Evolutionary conservation across 495 filamentous ascomycete genomes (phyloP).

Genomic region (Chaetomium tenue): DNA sequence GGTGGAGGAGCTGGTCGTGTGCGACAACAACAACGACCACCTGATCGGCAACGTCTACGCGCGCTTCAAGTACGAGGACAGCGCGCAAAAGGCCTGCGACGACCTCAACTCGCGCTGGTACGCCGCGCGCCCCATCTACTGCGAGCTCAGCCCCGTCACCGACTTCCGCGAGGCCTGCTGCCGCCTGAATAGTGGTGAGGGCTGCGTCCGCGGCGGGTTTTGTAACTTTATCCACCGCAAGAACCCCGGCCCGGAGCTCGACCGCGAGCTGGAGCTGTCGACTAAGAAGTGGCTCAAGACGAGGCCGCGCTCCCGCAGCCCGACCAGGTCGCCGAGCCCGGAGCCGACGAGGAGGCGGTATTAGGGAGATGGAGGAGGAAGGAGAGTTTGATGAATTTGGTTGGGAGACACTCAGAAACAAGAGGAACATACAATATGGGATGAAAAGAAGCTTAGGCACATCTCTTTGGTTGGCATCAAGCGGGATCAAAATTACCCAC

Average conservation of each 20-base stretch:
- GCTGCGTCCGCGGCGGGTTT: conserved; percentile 93
- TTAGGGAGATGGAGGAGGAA: conserved; percentile 30
- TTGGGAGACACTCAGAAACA: background rate
- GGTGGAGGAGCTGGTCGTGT: conserved; percentile 84
- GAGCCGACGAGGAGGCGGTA: conserved; percentile 70
- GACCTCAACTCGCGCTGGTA: conserved; percentile 94
- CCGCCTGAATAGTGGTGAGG: conserved; percentile 88
- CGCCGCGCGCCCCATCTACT: conserved; percentile 94
- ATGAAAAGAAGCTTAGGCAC: background rate
- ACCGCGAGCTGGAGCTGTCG: conserved; percentile 77
- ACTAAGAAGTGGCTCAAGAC: conserved; percentile 96
- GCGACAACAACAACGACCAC: conserved; percentile 97
- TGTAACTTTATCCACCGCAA: conserved; percentile 99
- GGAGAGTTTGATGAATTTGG: background rate
- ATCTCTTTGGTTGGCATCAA: conserved; percentile 2
- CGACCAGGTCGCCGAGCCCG: conserved; percentile 68
- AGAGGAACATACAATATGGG: background rate
- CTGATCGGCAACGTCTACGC: conserved; percentile 99
- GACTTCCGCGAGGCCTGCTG: conserved; percentile 99
- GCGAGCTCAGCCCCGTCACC: conserved; percentile 92
- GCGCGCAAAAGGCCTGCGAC: conserved; percentile 89
- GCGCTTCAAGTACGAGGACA: conserved; percentile 99
- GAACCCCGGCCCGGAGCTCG: conserved; percentile 83
- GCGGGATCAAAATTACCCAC: conserved; percentile 5
- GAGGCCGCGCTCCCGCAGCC: conserved; percentile 82